A percentile compares a stretch with the other conserved stretches of the same genome.
phyloP scores from a whole-genome alignment of 129 eudicot species.

The Tagetes erecta region DNA sequence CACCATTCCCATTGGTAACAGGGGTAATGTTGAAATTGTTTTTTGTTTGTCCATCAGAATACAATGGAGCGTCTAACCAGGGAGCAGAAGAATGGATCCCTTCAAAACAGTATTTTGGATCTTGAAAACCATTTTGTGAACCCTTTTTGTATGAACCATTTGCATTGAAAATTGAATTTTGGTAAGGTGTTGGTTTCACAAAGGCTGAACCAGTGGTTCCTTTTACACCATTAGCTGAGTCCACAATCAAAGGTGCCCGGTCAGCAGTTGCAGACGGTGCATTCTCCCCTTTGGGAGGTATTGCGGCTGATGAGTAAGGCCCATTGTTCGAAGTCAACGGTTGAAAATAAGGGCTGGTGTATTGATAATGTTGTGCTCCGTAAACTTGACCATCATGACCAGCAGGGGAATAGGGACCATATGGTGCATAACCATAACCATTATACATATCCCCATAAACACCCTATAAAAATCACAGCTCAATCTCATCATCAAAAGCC shows the following conservation, averaged over 20 bases:
- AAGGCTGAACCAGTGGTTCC: neutral
- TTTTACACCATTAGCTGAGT: neutral
- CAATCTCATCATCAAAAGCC: neutral
- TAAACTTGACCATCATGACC: constrained; percentile 57
- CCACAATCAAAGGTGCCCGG: neutral
- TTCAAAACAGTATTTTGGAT: neutral
- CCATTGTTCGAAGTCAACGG: constrained; percentile 42
- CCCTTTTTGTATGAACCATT: neutral
- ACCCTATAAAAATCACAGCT: constrained; percentile 37
- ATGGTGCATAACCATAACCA: constrained; percentile 74
- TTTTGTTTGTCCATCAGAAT: neutral
- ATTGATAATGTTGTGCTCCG: constrained; percentile 71
- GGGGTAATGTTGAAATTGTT: too few relatives aligned
- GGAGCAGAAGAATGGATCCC: neutral
- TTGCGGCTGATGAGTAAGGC: neutral
- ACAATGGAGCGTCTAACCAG: neutral
- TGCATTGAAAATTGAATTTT: neutral
- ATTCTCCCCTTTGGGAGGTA: constrained; percentile 44
- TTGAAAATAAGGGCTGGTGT: constrained; percentile 57
- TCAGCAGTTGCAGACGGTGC: neutral
- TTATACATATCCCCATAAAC: constrained; percentile 52
- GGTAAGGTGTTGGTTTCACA: neutral
- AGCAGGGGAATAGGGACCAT: constrained; percentile 71
- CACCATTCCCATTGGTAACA: neutral
- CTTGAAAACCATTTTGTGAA: neutral